Conservation (phyloP, 192 early-diverging fungal species). For the Rhizoclosmatium sp. region DNA sequence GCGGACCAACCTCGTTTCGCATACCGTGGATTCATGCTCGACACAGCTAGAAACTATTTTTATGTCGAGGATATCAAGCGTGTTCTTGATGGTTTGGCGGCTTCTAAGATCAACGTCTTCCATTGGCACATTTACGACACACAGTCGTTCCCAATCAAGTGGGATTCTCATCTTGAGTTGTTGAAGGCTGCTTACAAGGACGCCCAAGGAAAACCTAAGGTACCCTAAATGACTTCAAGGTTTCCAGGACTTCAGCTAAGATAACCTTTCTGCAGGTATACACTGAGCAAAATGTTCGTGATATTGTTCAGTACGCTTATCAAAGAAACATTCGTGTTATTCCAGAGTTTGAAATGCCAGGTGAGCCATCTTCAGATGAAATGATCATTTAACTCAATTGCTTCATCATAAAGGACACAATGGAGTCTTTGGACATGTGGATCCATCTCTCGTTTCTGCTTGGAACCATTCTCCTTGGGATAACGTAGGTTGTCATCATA, state of each 20-base stretch:
- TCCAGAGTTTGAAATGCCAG: slow-evolving; percentile 78
- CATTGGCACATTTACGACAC: slow-evolving; percentile 56
- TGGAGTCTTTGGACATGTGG: not conserved
- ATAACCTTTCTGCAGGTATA: slow-evolving; percentile 63
- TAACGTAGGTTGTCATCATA: not conserved
- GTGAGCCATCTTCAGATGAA: too few species aligned
- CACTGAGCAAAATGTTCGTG: slow-evolving; percentile 70
- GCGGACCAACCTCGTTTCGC: slow-evolving; percentile 18
- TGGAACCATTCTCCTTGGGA: not conserved
- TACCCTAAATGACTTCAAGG: too few species aligned
- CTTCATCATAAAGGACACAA: not conserved
- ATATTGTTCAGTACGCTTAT: slow-evolving; percentile 75
- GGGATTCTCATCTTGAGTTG: not conserved
- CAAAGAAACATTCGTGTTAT: slow-evolving; percentile 86
- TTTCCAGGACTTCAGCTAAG: not conserved
- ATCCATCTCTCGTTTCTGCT: not conserved
- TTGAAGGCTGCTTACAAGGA: slow-evolving; percentile 6
- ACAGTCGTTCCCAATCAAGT: slow-evolving; percentile 28
- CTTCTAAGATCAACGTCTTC: slow-evolving; percentile 34
- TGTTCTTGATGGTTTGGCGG: slow-evolving; percentile 20
- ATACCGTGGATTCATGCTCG: slow-evolving; percentile 49
- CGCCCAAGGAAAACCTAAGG: not conserved
- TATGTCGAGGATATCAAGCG: slow-evolving; percentile 23
- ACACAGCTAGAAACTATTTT: slow-evolving; percentile 49
- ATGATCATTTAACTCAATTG: too few species aligned